A percentile compares a stretch with the other conserved stretches of the same genome.
These are phyloP conservation scores for Mycena latifolia DNA, from an alignment of 768 basidiomycete species.

Conservation along the genomic window DNA sequence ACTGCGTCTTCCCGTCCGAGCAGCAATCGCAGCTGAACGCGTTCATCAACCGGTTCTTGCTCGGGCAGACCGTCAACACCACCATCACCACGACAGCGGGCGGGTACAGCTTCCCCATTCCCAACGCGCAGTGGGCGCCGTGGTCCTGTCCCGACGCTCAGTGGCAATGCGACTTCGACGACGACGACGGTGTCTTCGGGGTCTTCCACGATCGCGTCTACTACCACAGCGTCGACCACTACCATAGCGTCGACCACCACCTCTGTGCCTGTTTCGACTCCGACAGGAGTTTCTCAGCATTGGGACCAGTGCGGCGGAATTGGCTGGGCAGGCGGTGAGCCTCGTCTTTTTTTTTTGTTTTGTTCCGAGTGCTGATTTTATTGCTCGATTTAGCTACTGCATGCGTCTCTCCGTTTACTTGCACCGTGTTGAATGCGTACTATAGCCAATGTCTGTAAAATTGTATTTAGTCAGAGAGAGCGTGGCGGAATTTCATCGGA, in stretches of 20 bases:
- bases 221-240: no score
- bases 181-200: constrained; percentile 12
- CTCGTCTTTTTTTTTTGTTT: no score
- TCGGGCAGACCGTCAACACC: constrained; percentile 62
- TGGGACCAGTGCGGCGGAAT: constrained; percentile 30
- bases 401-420: no score
- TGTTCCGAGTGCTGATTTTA: no score
- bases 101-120: constrained; percentile 38
- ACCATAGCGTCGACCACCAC: not conserved
- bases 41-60: constrained; percentile 69
- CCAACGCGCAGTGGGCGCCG: constrained; percentile 34
- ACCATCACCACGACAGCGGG: constrained; percentile 59
- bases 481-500: constrained; percentile 59
- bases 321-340: constrained; percentile 20
- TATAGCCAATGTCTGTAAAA: no score
- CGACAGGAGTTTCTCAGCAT: constrained; percentile 18
- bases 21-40: constrained; percentile 61
- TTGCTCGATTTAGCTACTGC: no score
- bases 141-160: constrained; percentile 16
- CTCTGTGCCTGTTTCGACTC: constrained; percentile 1
- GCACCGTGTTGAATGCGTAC: no score
- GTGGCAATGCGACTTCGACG: constrained; percentile 6
- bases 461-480: not conserved
- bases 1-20: constrained; percentile 65
- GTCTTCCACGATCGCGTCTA: no score